Evolutionary conservation across 169 alveolate species (phyloP).

Genomic region (Perkinsus olseni): DNA sequence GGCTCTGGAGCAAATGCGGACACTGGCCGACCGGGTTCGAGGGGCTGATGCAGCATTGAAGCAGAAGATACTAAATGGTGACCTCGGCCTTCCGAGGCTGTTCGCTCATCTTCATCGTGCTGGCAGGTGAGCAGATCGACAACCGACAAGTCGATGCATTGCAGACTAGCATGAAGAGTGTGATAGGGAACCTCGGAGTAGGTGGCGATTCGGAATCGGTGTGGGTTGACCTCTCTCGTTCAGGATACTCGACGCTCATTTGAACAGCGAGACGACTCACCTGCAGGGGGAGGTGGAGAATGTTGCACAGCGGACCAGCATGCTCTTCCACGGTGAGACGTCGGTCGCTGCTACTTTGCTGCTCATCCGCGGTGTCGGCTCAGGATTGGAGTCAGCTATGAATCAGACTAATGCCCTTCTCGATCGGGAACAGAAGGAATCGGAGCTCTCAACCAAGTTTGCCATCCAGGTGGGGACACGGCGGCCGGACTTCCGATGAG

Average conservation of each 20-base stretch:
- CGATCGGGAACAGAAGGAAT: not conserved
- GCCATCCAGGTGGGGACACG: not conserved
- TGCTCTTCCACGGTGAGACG: not conserved
- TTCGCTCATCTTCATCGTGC: not conserved
- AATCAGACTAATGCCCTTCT: not conserved
- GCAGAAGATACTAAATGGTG: not conserved
- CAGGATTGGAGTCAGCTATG: not conserved
- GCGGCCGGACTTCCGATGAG: not conserved
- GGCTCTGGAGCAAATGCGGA: not conserved
- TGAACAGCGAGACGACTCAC: not conserved
- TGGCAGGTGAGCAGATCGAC: not conserved
- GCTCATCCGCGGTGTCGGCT: not conserved
- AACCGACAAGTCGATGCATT: not conserved
- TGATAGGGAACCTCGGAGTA: not conserved
- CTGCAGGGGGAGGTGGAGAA: not conserved
- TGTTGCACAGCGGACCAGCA: not conserved
- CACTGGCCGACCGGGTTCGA: not conserved
- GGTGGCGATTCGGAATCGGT: not conserved
- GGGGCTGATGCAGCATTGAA: not conserved
- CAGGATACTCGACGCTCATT: not conserved
- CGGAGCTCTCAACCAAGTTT: not conserved
- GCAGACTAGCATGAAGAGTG: not conserved
- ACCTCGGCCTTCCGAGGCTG: not conserved
- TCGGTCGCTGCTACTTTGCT: not conserved
- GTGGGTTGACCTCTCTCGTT: not conserved